These are phyloP conservation scores for Lactuca sativa DNA, from an alignment of 129 eudicot species.

Conservation along the genomic window DNA sequence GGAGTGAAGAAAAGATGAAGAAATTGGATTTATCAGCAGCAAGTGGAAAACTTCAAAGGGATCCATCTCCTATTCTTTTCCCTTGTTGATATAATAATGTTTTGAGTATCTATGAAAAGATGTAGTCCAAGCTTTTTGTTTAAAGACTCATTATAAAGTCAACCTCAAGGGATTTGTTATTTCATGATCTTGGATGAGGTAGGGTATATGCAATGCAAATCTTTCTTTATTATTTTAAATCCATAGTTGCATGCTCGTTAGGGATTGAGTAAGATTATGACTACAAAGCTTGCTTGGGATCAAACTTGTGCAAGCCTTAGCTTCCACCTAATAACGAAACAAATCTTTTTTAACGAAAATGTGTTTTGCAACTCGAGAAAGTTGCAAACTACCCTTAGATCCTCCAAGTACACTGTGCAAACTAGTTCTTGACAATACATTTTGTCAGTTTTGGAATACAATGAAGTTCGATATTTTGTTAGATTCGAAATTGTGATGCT, in stretches of 20 bases:
- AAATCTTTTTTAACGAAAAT: no score
- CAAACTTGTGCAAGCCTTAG: neutral
- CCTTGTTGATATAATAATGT: constrained; percentile 44
- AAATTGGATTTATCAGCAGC: constrained; percentile 52
- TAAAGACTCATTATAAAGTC: neutral
- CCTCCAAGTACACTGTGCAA: no score
- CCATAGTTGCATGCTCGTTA: neutral
- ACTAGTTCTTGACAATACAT: no score
- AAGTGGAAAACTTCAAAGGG: constrained; percentile 78
- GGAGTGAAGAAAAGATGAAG: constrained; percentile 97
- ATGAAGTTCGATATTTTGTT: no score
- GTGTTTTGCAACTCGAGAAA: no score
- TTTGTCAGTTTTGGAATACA: no score
- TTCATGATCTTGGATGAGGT: neutral
- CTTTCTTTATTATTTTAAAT: neutral
- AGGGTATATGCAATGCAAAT: neutral
- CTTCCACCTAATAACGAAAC: no score
- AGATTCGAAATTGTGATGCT: no score
- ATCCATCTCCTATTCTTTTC: constrained; percentile 84
- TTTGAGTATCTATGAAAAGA: neutral
- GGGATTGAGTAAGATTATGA: no score
- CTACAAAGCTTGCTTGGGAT: neutral
- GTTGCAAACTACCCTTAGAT: no score
- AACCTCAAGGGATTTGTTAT: neutral
- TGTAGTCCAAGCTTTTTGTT: neutral